A percentile compares a stretch with the other conserved stretches of the same genome.
phyloP scores from a whole-genome alignment of 495 filamentous ascomycete genomes.

The Sordaria brevicollis region DNA sequence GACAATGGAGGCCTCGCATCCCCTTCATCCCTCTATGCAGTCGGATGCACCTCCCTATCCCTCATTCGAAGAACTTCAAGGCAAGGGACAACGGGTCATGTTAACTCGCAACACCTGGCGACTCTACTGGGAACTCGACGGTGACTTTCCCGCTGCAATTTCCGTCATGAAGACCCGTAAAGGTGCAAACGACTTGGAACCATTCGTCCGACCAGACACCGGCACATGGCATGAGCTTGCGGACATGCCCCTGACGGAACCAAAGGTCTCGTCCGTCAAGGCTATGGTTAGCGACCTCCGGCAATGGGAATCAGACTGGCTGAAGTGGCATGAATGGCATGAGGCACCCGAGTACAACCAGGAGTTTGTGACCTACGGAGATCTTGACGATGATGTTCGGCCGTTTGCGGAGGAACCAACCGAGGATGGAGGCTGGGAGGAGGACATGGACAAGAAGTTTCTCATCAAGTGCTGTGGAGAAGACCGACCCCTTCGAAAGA shows the following conservation, averaged over 20 bases:
- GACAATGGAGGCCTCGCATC: constrained; percentile 5
- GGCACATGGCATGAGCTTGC: constrained; percentile 14
- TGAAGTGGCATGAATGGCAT: constrained; percentile 4
- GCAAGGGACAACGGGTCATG: background rate
- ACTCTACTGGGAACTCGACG: constrained; percentile 12
- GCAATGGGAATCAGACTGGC: constrained; percentile 11
- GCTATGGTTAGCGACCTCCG: constrained; percentile 5
- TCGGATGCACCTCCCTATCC: constrained; percentile 3
- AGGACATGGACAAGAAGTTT: constrained; percentile 4
- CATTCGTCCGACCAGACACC: constrained; percentile 2
- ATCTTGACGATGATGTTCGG: constrained; percentile 10
- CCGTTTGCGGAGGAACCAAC: background rate
- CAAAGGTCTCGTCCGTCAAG: constrained; percentile 14
- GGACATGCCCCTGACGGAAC: constrained; percentile 8
- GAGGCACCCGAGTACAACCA: background rate
- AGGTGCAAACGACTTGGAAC: constrained; percentile 5
- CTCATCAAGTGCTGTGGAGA: constrained; percentile 5
- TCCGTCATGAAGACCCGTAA: constrained; percentile 8
- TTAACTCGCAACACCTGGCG: background rate
- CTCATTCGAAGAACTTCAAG: background rate
- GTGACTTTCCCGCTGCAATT: constrained; percentile 11
- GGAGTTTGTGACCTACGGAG: constrained; percentile 8
- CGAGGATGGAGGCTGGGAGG: constrained; percentile 8
- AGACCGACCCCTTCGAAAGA: constrained; percentile 2
- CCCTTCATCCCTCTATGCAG: constrained; percentile 4